Base-by-base conservation (phyloP, 257 asterid genomes). In the Solanum clarkiae region DNA sequence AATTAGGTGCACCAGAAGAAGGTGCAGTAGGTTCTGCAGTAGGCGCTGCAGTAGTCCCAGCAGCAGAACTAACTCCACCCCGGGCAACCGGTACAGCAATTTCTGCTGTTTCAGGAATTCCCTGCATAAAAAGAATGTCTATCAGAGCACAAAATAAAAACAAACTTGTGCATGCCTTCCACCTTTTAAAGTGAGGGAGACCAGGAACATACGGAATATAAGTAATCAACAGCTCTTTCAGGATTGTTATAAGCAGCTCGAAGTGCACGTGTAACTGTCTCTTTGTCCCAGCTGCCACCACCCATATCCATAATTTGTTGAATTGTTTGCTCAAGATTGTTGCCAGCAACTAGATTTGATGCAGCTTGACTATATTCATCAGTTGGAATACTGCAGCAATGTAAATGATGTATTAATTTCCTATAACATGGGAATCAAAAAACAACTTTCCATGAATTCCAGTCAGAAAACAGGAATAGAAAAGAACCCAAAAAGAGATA, bases 241-340 rank as follows among this genome's bases (percentile, higher is more conserved):
- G 92, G 91, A 85, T 95, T 95, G 90, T 95, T 93, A 86, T 91
- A 94, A 44, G 98, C 98, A 87, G 98, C 98, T 40, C 90, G 92
- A 88, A 95, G 97, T 40, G 98, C 98, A 72, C 93, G 94, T 8
- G 88, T 86, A 56, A 94, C 97, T 10, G 90, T 92, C 87, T 94
- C 95, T 86, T 88, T 93, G 90, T 94, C 94, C 98, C 98, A 95
- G 66, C 88, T 91, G 54, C 97, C 98, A 70, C 98, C 98, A 15
- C 98, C 98, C 97, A 95, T 90, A 89, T 95, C 97, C 87, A 95
- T 86, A 84, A 95, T 79, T 81, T 94, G 96, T 88, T 95, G 95
- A 85, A 94, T 89, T 16, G 95, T 92, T 84, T 86, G 90, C 84
- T 95, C 98, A 40, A 91, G 87, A 90, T 85, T 90, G 82, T 82